phyloP scores from a whole-genome alignment of 2,329 filamentous ascomycete species.

The Botrytis elliptica region DNA sequence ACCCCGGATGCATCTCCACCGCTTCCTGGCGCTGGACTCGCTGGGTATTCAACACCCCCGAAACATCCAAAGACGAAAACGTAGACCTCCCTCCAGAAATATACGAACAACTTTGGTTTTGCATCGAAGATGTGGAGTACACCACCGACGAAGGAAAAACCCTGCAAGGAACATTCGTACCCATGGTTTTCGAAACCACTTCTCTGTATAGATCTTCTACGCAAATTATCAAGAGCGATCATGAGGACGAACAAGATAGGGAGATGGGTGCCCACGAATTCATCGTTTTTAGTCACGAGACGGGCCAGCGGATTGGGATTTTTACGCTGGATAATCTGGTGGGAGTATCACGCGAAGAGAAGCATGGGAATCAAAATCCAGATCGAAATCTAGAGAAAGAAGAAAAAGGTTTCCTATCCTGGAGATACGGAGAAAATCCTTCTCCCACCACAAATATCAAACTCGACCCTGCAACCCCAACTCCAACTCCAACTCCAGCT shows the following conservation, averaged over 20 bases:
- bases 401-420: not conserved
- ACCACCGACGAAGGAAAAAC: not conserved
- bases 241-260: not conserved
- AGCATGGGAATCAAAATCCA: not conserved
- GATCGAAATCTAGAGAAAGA: no score
- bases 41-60: not conserved
- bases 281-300: not conserved
- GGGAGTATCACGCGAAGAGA: not conserved
- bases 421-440: not conserved
- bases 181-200: not conserved
- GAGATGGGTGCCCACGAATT: not conserved
- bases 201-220: not conserved
- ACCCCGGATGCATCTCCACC: conserved; percentile 60
- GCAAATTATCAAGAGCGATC: not conserved
- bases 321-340: not conserved
- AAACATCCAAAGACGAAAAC: not conserved
- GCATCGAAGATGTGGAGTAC: conserved; percentile 1
- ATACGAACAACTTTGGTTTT: not conserved
- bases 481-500: not conserved
- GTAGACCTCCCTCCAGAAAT: not conserved
- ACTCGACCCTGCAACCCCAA: not conserved
- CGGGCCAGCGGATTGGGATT: not conserved
- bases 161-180: not conserved
- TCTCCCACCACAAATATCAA: not conserved
- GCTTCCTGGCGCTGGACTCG: conserved; percentile 49